Base-by-base conservation (phyloP, 768 basidiomycete genomes). In the Aureoboletus auriporus region DNA sequence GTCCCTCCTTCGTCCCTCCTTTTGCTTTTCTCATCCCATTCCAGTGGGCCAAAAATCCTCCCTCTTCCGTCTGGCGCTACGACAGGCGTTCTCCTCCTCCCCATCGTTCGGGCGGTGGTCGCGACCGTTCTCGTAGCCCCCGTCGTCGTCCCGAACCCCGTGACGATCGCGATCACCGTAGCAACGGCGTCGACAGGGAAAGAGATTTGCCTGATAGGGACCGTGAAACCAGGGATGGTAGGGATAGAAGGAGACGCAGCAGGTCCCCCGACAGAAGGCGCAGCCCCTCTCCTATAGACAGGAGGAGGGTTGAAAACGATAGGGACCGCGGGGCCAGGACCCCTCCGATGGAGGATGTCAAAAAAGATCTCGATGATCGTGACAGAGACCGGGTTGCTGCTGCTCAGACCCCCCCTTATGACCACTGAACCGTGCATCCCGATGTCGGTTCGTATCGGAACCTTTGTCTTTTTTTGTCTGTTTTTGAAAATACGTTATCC, bases 21-120 rank as follows among this genome's bases (percentile, higher is more conserved):
- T 11, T 30, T 28, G 40, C 28, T 31, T 39, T 38, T 17, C 33
- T 50, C 39, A 39, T 40, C 11, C n/a, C n/a, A 10, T 42, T 27
- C 12, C 44, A 86, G 85, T 88, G 86, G 86, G 85, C 86, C 38
- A 89, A 89, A 66, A 83, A 83, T 58, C 88, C 88, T 49, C 89
- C 88, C 5, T 88, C 85, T 36, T 76, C 84, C n/a, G 80, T 84
- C 35, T 90, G 88, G 88, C 84, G 88, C 52, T 82, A 79, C 55
- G 83, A 86, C 39, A 72, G 83, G 56, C 75, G 78, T 50, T 70
- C 75, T 38, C 71, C 79, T 27, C 68, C 76, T 60, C 57, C 74
- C 52, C 47, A 63, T 30, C 70, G 70, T 60, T 65, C 56, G 53
- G 58, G 44, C 44, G 57, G 71, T 35, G 69, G 74, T 43, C 71